Evolutionary conservation across 148 eudicot species (phyloP), one percentile per base, ranked within the genome.

Genomic region (Cornus florida): DNA sequence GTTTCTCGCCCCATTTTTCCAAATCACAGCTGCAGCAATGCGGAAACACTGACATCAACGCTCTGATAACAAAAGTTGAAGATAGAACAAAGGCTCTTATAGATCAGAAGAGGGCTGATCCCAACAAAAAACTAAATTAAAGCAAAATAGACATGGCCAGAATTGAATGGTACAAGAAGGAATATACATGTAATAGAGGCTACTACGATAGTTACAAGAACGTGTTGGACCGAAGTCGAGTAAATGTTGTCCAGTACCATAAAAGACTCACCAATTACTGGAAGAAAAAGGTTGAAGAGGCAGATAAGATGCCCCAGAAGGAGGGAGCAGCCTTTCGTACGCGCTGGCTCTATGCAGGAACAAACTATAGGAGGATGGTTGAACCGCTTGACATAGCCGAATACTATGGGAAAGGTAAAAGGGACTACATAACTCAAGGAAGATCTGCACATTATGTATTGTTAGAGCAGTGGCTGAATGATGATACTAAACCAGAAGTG

Each of bases 351-450:
- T 67, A 32, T 20, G 77, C 59, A 1, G 86, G 86, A 2, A 86
- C 71, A 14, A 78, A 74, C 65, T 82, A 82, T 59, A 23, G 85
- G 46, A 82, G 88, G 56, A 69, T 86, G 81, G 81, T 83, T 14
- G 85, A 86, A 70, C 88, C 88, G 23, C 79, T 86, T 23, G 83
- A 86, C 69, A 82, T 86, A 22, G 88, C 83, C 3, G 83, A 85
- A 23, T 82, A 78, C 70, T 85, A 85, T 46, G 70, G 6, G 53
- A 75, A 82, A 66, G 83, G 83, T 3, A 66, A 77, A 6, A 77
- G 17, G 17, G 69, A 80, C 62, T 86, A 86, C 76, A 2, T 65
- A 33, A 53, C 57, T 11, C 59, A 14, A 53, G 64, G 19, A 75
- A 83, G 88, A 80, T 67, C 82, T 1, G 79, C 80, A 20, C 86